Evolutionary conservation across 139 green algal species (phyloP), one percentile per base, ranked within the genome.

Genomic region (Diplosphaera chodatii): DNA sequence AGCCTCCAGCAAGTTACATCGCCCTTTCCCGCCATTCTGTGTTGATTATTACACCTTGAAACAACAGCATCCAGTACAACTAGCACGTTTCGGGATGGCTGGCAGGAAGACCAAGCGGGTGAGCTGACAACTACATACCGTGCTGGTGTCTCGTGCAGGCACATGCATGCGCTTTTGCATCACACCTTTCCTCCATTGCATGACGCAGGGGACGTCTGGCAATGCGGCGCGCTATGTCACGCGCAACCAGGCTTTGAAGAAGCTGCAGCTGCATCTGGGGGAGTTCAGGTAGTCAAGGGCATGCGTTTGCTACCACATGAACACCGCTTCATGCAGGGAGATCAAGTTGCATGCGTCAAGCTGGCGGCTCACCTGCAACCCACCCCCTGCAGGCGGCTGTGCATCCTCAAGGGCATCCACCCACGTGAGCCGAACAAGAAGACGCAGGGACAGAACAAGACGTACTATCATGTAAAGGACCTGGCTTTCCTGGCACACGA

Each of bases 381-480:
- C 37, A 22, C 68, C 62, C 0, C 37, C 16, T 68, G 37, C 81
- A 95, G 93, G 81, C 88, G 93, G 20, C 86, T 99, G 4, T 98
- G 95, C 83, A 99, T 99, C 69, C 82, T 99, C 25, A 99, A 99
- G 79, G 95, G 95, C 68, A 91, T 99, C 30, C 91, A 98, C 76
- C 96, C 96, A 0, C 83, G 96, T 2, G 96, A 99, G 86, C 96
- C 96, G 21, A 96, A 91, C 78, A 98, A 97, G 78, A 99, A 99
- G 80, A 78, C 71, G 28, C 75, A 81, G 33, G 94, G 95, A 1
- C 85, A 86, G 40, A 87, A 96, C 85, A 98, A 98, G 82, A 99
- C 94, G 2, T 99, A 99, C 82, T 99, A 99, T 82, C 96, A 98
- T 73, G 73, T 91, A 29, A 98, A 98, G 81, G 96, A 99, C 80